Conservation (phyloP, 495 filamentous ascomycete genomes). For the Penicillium crystallinum region DNA sequence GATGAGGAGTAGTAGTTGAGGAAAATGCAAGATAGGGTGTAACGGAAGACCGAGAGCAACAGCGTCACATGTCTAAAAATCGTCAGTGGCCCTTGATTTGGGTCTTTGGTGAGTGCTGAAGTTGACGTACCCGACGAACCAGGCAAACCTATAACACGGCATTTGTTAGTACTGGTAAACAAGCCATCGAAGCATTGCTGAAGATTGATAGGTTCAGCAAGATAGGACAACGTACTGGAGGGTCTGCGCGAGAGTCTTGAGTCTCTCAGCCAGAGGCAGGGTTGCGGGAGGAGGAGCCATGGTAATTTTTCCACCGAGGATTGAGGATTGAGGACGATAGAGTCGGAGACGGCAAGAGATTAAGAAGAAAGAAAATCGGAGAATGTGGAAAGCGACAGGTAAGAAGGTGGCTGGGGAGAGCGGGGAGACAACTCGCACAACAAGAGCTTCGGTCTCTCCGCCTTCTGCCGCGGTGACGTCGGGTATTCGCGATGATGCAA, state of each 20-base stretch:
- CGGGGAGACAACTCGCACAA: conserved; percentile 17
- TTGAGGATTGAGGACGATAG: background rate
- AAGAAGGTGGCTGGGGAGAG: conserved; percentile 26
- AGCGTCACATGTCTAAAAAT: conserved; percentile 69
- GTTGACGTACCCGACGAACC: conserved; percentile 82
- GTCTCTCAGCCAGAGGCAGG: conserved; percentile 66
- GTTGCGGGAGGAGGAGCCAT: conserved; percentile 76
- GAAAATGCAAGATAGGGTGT: conserved; percentile 72
- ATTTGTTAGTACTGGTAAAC: conserved; percentile 40
- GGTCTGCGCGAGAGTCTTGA: conserved; percentile 74
- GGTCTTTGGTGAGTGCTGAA: background rate
- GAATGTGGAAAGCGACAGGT: conserved; percentile 4
- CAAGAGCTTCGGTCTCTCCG: conserved; percentile 19
- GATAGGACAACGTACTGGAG: conserved; percentile 62
- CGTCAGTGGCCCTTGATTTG: conserved; percentile 14
- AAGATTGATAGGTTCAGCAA: conserved; percentile 17
- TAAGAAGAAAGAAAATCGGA: background rate
- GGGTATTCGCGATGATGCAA: conserved; percentile 21
- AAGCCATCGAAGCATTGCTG: conserved; percentile 7
- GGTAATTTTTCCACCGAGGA: conserved; percentile 6
- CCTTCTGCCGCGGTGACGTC: conserved; percentile 22
- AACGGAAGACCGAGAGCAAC: conserved; percentile 75
- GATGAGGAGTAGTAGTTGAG: conserved; percentile 71
- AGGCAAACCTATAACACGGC: conserved; percentile 50
- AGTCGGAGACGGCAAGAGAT: background rate